Conservation (phyloP, 192 early-diverging fungal genomes). For the Entomortierella lignicola region DNA sequence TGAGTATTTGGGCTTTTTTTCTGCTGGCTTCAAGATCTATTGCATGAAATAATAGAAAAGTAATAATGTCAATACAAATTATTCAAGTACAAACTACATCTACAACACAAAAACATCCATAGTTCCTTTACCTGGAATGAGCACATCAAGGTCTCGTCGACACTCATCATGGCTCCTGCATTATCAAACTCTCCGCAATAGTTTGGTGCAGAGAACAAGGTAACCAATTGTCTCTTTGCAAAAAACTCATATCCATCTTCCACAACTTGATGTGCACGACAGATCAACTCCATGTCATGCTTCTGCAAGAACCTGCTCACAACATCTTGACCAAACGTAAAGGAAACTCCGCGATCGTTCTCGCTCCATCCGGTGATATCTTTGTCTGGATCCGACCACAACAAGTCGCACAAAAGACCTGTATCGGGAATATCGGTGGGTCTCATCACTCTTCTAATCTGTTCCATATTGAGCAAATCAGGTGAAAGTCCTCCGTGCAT, state of each 20-base stretch:
- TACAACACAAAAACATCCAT: no score
- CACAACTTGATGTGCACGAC: slow-evolving; percentile 98
- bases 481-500: slow-evolving; percentile 99
- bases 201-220: slow-evolving; percentile 96
- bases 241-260: slow-evolving; percentile 99
- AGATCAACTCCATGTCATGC: slow-evolving; percentile 97
- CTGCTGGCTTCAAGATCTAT: slow-evolving; percentile 96
- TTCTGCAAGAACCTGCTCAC: slow-evolving; percentile 94
- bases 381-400: slow-evolving; percentile 99
- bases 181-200: slow-evolving; percentile 97
- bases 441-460: slow-evolving; percentile 96
- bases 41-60: no score
- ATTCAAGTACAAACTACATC: no score
- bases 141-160: slow-evolving; percentile 70
- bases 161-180: slow-evolving; percentile 47
- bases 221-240: slow-evolving; percentile 95
- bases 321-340: slow-evolving; percentile 97
- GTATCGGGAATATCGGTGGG: slow-evolving; percentile 99
- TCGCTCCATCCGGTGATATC: slow-evolving; percentile 96
- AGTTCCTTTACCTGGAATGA: slow-evolving; percentile 74
- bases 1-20: slow-evolving; percentile 87
- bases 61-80: no score
- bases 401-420: slow-evolving; percentile 90
- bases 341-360: slow-evolving; percentile 96
- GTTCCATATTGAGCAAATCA: slow-evolving; percentile 97